These are phyloP conservation scores for Penicillium sumatraense DNA, from an alignment of 2,329 filamentous ascomycete species.

Conservation along the genomic window DNA sequence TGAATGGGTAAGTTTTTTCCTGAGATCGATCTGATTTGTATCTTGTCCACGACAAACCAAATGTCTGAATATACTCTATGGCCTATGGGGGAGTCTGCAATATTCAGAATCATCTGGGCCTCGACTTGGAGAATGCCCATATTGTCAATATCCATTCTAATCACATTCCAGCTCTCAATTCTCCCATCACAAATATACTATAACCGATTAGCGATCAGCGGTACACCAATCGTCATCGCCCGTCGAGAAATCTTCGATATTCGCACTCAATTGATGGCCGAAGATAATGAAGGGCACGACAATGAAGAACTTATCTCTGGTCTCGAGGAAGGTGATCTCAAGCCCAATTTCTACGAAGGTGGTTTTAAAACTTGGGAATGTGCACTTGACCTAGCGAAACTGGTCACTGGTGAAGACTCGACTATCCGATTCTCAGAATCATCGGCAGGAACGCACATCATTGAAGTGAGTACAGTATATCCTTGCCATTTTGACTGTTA, in stretches of 20 bases:
- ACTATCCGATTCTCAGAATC: slow-evolving; percentile 13
- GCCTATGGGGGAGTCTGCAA: no score
- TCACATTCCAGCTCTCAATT: slow-evolving; percentile 52
- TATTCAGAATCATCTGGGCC: no score
- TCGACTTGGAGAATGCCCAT: no score
- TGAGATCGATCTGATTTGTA: background rate
- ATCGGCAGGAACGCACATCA: slow-evolving; percentile 43
- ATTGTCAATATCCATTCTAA: no score
- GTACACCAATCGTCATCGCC: slow-evolving; percentile 45
- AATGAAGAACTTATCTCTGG: slow-evolving; percentile 52
- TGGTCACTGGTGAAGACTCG: slow-evolving; percentile 27
- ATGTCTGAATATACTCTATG: no score
- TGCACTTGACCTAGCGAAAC: slow-evolving; percentile 61
- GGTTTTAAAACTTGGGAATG: slow-evolving; percentile 74
- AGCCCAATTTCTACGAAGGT: slow-evolving; percentile 67
- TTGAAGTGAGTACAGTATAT: slow-evolving; percentile 38
- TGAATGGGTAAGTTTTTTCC: slow-evolving; percentile 50
- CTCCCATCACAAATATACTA: slow-evolving; percentile 66
- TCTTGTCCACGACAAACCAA: no score
- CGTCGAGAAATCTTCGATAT: slow-evolving; percentile 68
- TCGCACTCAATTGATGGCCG: slow-evolving; percentile 66
- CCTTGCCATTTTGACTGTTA: background rate
- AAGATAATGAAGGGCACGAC: slow-evolving; percentile 50
- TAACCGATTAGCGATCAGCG: slow-evolving; percentile 53
- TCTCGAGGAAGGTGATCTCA: slow-evolving; percentile 61